Conservation (phyloP, 2,329 filamentous ascomycete genomes). For the Trichocomaceae sp. region DNA sequence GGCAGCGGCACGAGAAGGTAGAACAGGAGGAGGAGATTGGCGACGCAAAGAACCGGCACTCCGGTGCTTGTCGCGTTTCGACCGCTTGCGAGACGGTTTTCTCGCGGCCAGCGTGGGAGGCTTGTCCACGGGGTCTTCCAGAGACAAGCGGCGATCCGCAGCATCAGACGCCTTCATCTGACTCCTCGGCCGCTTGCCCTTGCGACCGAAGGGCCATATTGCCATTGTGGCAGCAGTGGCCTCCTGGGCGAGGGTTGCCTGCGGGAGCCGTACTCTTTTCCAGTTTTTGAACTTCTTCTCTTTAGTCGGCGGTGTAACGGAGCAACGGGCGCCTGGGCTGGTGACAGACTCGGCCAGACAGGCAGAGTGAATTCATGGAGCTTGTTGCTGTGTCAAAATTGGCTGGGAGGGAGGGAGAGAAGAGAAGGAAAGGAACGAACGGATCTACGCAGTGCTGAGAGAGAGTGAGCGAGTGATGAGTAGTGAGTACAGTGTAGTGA, state of each 20-base stretch:
- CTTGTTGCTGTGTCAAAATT: conserved; percentile 1
- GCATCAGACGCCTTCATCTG: conserved; percentile 46
- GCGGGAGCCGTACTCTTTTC: not conserved
- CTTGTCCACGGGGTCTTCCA: not conserved
- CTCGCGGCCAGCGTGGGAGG: conserved; percentile 19
- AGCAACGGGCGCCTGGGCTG: conserved; percentile 6
- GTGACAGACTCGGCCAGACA: conserved; percentile 6
- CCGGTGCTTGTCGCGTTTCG: conserved; percentile 28
- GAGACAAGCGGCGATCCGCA: conserved; percentile 6
- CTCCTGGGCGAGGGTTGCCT: not conserved
- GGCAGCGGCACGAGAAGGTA: not conserved
- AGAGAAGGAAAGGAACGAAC: not conserved
- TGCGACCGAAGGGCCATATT: conserved; percentile 76
- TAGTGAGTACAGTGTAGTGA: too few species aligned
- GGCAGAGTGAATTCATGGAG: conserved; percentile 12
- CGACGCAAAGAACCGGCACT: conserved; percentile 4
- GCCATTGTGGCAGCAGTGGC: conserved; percentile 50
- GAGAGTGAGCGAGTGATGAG: too few species aligned
- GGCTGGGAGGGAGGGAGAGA: not conserved
- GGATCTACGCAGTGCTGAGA: not conserved
- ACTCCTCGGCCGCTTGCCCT: conserved; percentile 60
- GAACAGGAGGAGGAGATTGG: not conserved
- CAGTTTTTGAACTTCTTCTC: not conserved
- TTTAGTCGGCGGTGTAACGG: conserved; percentile 6
- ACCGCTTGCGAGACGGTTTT: conserved; percentile 29